Evolutionary conservation across 306 rosid genomes (phyloP), one percentile per base, ranked within the genome.

Genomic region (Cucurbita argyrosperma): DNA sequence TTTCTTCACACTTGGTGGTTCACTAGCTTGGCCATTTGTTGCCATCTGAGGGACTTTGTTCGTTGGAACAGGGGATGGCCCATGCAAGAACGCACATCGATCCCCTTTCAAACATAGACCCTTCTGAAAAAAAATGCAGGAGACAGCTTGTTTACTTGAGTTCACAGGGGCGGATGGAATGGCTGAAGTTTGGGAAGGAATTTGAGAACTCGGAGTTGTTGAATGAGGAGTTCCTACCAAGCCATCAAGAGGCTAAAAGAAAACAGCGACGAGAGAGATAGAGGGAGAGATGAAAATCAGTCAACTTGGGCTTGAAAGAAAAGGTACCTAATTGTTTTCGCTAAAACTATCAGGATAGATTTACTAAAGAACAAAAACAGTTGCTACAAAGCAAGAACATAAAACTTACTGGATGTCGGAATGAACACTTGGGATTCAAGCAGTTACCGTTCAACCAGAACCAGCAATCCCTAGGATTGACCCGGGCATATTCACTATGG

Each of bases 391-490:
- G 52, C 26, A 53, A 58, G n/a, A 78, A 57, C 35, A 46, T 23
- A 19, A 23, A 51, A 87, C 96, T 85, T 74, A 95, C 99, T 5
- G 99, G 99, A 81, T 95, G 99, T 65, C 99, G 88, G 77, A 95
- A 95, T 7, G 96, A 21, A 76, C 99, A 95, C 82, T 88, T 95
- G 42, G 92, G 87, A 87, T 95, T 95, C 85, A 95, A 79, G 87
- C 99, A 95, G 76, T 84, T 91, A 18, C 99, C 97, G 78, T 84
- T 88, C 87, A 89, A 86, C 99, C 99, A 95, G 77, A 84, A 95
- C 83, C 88, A 88, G 82, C 99, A 95, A 82, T 95, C 99, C 82
- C 99, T 85, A 30, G 99, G 97, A 79, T 95, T 95, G 66, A 91
- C 86, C 50, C 97, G 84, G 12, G 99, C 99, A 75, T 84, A 87